A percentile compares a stretch with the other conserved stretches of the same genome.
Evolutionary conservation across 495 filamentous ascomycete genomes (phyloP).

Genomic region (Lineolata rhizophorae): DNA sequence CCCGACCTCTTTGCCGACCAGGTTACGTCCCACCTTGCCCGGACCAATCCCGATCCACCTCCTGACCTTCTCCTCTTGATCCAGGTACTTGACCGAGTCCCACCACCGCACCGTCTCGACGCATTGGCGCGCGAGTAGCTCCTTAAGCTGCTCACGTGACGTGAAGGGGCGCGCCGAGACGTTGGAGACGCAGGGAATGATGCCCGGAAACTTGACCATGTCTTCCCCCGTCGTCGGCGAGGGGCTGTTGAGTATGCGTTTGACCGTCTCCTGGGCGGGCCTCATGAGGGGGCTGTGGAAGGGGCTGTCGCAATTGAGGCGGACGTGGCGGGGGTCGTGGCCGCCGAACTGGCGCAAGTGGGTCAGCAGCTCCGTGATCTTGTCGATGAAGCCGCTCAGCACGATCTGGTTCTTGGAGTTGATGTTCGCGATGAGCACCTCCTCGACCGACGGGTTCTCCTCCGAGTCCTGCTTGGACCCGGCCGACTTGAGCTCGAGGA

Average conservation of each 20-base stretch:
- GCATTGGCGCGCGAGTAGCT: slow-evolving; percentile 52
- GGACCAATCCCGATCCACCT: slow-evolving; percentile 90
- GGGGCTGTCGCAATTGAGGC: slow-evolving; percentile 70
- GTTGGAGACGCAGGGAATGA: slow-evolving; percentile 65
- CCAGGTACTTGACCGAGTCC: slow-evolving; percentile 74
- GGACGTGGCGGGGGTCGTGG: slow-evolving; percentile 76
- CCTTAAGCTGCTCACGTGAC: slow-evolving; percentile 47
- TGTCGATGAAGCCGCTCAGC: slow-evolving; percentile 65
- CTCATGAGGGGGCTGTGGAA: slow-evolving; percentile 90
- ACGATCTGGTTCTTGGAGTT: slow-evolving; percentile 95
- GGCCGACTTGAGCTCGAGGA: slow-evolving; percentile 43
- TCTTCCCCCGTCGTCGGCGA: slow-evolving; percentile 24
- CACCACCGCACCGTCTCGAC: slow-evolving; percentile 88
- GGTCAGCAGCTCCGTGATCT: slow-evolving; percentile 65
- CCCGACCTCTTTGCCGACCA: slow-evolving; percentile 90
- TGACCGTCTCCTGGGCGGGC: slow-evolving; percentile 56
- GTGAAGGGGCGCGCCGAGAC: slow-evolving; percentile 59
- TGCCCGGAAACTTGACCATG: slow-evolving; percentile 45
- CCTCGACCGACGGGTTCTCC: slow-evolving; percentile 50
- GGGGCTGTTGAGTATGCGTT: slow-evolving; percentile 29
- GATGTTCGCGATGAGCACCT: slow-evolving; percentile 83
- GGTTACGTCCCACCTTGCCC: slow-evolving; percentile 79
- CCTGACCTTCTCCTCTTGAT: slow-evolving; percentile 62
- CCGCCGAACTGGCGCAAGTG: slow-evolving; percentile 84
- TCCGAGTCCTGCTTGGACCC: slow-evolving; percentile 44